Base-by-base conservation (phyloP, 1,284 basidiomycete species). In the Trametes pubescens region DNA sequence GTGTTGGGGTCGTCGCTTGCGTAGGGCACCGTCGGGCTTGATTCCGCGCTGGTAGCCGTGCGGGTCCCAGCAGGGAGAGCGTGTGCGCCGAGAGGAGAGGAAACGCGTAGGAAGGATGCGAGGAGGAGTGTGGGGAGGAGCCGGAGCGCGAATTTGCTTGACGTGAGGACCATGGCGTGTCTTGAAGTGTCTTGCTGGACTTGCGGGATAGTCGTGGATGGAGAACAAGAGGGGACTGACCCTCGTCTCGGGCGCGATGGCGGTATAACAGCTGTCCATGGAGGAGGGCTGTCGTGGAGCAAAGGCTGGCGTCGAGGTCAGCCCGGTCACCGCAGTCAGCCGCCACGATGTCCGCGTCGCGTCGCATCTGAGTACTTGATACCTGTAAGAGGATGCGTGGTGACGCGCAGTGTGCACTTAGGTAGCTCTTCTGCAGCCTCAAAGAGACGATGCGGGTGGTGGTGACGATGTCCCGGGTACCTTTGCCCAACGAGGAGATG, bases 1-100 rank as follows among this genome's bases (percentile, higher is more conserved):
- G 62, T 68, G 74, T 89, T 89, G 34, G 87, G 84, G 68, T 86
- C 77, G 59, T 84, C 78, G 65, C 77, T 80, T 37, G 85, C 84
- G 52, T 78, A 79, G 13, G 82, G 78, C 22, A 81, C 81, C 4
- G 86, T 87, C 8, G 68, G 60, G 49, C 59, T 66, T 3, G 70
- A 60, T 11, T 40, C n/a, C 3, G 69, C 18, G 10, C 60, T 26
- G 24, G 61, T 44, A 13, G 51, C 24, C 1, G 66, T 64, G 0
- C 54, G 37, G 1, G 66, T 64, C 1, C 61, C 58, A 24, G 46
- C 9, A 1, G 66, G 64, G 0, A 37, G 26, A 8, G 48, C 57
- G n/a, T 35, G 44, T 6, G 55, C 43, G n/a, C 44, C 18, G 9
- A 37, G 22, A 18, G 21, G 46, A 2, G 47, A 40, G 10, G 35